Base-by-base conservation (phyloP, 2,329 filamentous ascomycete genomes). In the Sarocladium brachiariae region DNA sequence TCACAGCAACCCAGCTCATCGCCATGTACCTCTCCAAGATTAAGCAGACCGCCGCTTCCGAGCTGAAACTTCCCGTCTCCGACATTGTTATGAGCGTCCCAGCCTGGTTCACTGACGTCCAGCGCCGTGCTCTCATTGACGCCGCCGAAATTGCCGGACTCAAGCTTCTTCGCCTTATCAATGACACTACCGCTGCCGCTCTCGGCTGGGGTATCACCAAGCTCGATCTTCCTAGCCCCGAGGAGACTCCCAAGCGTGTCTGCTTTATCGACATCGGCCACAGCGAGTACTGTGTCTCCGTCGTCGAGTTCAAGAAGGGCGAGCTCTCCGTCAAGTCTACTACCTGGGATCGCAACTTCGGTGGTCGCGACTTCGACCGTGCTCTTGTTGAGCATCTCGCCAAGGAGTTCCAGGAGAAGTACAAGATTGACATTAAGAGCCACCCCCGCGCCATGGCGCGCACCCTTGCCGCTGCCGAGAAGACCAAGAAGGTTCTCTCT, bases 161-260 rank as follows among this genome's bases (percentile, higher is more conserved):
- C 63, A 96, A 95, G 75, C 78, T 91, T 34, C 84, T 99, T 57
- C 84, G 93, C 54, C 78, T 99, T 56, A 95, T 99, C 78, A 99
- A 99, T 74, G 93, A 97, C 74, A 96, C 89, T 59, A 97, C 93
- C 49, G 93, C 93, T 54, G 90, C 91, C 56, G 93, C 93, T 55
- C 84, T 99, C 41, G 93, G 93, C 58, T 99, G 90, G 70, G 93
- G 93, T 68, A 97, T 99, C 75, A 96, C 93, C 63, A 97, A 99
- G 79, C 79, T 91, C 55, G 93, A 99, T 69, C 83, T 99, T 30
- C 93, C 91, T 52, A 75, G 76, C 24, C 78, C 86, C 37, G 93
- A 97, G 63, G 91, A 97, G 82, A 89, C 89, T 76, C 91, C 93
- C 54, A 84, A 87, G 64, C 83, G 92, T 51, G 90, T 97, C 51